A percentile compares a stretch with the other conserved stretches of the same genome.
Conservation (phyloP, 441 rosid genomes). For the Euphorbia celastroides region DNA sequence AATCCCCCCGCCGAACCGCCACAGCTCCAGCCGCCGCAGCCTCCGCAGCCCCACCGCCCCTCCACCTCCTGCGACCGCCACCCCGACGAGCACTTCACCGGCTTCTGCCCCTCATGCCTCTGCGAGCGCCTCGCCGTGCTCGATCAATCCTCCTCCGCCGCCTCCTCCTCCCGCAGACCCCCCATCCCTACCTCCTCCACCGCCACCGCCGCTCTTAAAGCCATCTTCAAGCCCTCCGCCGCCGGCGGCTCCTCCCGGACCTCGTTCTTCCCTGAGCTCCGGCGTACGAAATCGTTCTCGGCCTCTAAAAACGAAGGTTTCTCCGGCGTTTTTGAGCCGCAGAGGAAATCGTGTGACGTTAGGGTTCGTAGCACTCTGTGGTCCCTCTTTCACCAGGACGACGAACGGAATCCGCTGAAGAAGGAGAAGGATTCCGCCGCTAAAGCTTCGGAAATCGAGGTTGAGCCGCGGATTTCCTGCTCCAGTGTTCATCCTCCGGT, state of each 20-base stretch:
- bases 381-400: conserved; percentile 68
- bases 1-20: conserved; percentile 74
- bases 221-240: conserved; percentile 58
- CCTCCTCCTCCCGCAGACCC: conserved; percentile 54
- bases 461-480: conserved; percentile 42
- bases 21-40: conserved; percentile 74
- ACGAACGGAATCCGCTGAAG: conserved; percentile 41
- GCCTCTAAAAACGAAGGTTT: conserved; percentile 94
- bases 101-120: conserved; percentile 96
- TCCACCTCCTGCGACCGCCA: conserved; percentile 92
- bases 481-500: conserved; percentile 52
- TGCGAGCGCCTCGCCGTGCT: conserved; percentile 93
- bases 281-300: conserved; percentile 91
- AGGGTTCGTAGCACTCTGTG: conserved; percentile 76
- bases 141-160: conserved; percentile 43
- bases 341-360: conserved; percentile 94
- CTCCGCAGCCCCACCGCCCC: conserved; percentile 81
- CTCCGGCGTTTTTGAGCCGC: conserved; percentile 89
- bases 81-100: conserved; percentile 80
- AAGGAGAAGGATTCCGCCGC: conserved; percentile 25
- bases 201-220: conserved; percentile 57
- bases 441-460: conserved; percentile 36
- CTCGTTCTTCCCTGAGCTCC: conserved; percentile 85
- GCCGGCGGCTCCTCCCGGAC: conserved; percentile 25
- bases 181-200: conserved; percentile 44